A percentile compares a stretch with the other conserved stretches of the same genome.
Conservation (phyloP, 306 rosid genomes). For the Astragalus glycyphyllos region DNA sequence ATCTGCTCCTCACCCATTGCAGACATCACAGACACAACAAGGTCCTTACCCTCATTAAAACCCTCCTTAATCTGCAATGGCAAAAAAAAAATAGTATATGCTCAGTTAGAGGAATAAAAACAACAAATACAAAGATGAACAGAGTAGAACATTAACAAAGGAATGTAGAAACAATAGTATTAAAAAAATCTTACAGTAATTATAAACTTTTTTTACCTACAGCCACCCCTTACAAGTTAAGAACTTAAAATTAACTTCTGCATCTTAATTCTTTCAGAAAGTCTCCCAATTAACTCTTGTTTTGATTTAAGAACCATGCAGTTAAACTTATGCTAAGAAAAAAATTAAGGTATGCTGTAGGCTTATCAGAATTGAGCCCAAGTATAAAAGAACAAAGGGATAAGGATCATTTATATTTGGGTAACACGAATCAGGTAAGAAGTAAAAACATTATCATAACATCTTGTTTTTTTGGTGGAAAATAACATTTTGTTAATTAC, state of each 20-base stretch:
- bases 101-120: background rate
- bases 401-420: background rate
- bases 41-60: constrained; percentile 82
- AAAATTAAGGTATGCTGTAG: background rate
- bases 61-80: constrained; percentile 72
- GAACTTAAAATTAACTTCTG: background rate
- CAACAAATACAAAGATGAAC: background rate
- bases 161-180: background rate
- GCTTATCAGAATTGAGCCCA: background rate
- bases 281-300: no score
- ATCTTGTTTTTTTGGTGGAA: no score
- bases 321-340: no score
- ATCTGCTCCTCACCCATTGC: constrained; percentile 95
- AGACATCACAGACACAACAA: constrained; percentile 76
- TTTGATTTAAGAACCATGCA: no score
- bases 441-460: no score
- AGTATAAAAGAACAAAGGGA: background rate
- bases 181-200: background rate
- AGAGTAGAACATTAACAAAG: background rate
- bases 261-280: background rate
- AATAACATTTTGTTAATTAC: no score
- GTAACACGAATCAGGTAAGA: no score
- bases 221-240: background rate
- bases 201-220: background rate
- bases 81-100: background rate